Conservation (phyloP, 2,329 filamentous ascomycete genomes). For the Neofusicoccum cordaticola region DNA sequence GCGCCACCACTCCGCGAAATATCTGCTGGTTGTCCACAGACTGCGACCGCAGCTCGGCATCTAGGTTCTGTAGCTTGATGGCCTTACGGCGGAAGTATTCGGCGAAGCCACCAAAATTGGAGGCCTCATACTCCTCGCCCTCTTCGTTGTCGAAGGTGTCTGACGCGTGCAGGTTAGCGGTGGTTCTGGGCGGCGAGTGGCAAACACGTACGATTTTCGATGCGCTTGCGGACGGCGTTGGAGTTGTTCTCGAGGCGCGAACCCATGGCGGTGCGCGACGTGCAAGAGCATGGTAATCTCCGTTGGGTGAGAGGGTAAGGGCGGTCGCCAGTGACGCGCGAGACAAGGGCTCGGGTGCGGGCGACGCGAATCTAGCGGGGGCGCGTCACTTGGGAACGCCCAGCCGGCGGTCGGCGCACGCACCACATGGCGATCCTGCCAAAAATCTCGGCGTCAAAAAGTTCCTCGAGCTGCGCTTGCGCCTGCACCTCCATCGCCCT, state of each 20-base stretch:
- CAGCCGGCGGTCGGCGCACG: background rate
- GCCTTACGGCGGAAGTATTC: slow-evolving; percentile 97
- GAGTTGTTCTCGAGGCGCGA: slow-evolving; percentile 61
- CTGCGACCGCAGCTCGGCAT: slow-evolving; percentile 72
- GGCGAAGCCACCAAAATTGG: slow-evolving; percentile 80
- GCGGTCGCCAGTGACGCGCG: background rate
- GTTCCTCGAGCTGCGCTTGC: slow-evolving; percentile 9
- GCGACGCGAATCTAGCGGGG: slow-evolving; percentile 1
- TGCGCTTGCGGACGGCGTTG: slow-evolving; percentile 59
- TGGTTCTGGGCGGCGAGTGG: background rate
- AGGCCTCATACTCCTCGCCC: slow-evolving; percentile 87
- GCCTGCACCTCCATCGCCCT: slow-evolving; percentile 3
- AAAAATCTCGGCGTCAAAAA: slow-evolving; percentile 17
- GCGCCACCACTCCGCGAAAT: slow-evolving; percentile 85
- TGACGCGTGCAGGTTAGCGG: slow-evolving; percentile 23
- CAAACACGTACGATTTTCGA: slow-evolving; percentile 51
- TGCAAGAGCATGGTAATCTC: background rate
- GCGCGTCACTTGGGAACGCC: slow-evolving; percentile 1
- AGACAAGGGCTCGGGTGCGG: background rate
- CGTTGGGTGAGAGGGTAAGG: background rate
- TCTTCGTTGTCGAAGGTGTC: slow-evolving; percentile 75
- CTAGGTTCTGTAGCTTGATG: slow-evolving; percentile 93
- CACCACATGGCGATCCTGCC: background rate
- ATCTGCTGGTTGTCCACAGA: slow-evolving; percentile 72
- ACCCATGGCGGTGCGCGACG: slow-evolving; percentile 49